A percentile compares a stretch with the other conserved stretches of the same genome.
These are phyloP conservation scores for Macrophomina pseudophaseolina DNA, from an alignment of 2,329 filamentous ascomycete species.

Conservation along the genomic window DNA sequence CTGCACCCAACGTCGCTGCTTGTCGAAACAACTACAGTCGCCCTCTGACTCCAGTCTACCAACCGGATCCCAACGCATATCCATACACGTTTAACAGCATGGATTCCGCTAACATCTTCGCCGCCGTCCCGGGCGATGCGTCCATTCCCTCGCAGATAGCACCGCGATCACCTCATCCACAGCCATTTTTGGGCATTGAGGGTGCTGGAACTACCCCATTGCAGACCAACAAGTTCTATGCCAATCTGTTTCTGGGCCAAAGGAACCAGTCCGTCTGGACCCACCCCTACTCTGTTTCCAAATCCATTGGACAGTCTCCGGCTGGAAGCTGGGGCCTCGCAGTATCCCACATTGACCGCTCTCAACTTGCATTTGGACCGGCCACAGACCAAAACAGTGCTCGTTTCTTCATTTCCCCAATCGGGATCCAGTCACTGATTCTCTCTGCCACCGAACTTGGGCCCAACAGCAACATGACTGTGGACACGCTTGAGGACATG, in stretches of 20 bases:
- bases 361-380: conserved; percentile 65
- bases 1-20: conserved; percentile 8
- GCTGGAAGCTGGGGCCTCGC: conserved; percentile 76
- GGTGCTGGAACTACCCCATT: conserved; percentile 27
- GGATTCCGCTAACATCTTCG: conserved; percentile 10
- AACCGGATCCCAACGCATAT: neutral
- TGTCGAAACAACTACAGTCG: conserved; percentile 11
- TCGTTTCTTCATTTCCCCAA: conserved; percentile 79
- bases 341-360: conserved; percentile 74
- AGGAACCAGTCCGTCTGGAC: conserved; percentile 74
- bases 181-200: neutral
- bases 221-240: conserved; percentile 73
- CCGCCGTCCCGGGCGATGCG: neutral
- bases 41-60: neutral
- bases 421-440: conserved; percentile 81
- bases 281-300: conserved; percentile 62
- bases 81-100: neutral
- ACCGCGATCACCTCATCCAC: neutral
- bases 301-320: conserved; percentile 52
- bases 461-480: conserved; percentile 54
- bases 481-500: conserved; percentile 48
- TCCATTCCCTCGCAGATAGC: conserved; percentile 3
- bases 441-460: conserved; percentile 80
- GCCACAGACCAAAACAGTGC: conserved; percentile 56
- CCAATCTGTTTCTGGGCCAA: conserved; percentile 78